A percentile compares a stretch with the other conserved stretches of the same genome.
Conservation (phyloP, 2,329 filamentous ascomycete species). For the Cadophora malorum region DNA sequence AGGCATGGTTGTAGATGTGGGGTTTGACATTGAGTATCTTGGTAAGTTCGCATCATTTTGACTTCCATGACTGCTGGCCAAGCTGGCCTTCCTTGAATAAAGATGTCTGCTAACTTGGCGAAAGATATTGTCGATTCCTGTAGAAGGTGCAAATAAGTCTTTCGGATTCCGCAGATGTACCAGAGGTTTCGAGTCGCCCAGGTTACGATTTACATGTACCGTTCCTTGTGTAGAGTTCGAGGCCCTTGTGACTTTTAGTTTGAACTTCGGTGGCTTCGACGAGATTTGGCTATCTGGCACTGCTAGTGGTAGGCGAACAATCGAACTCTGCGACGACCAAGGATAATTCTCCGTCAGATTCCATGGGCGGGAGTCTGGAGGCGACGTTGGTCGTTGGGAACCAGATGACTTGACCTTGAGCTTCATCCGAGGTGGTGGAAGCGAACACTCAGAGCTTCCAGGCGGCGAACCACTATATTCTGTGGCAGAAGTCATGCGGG, state of each 20-base stretch:
- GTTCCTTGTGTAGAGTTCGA: slow-evolving; percentile 42
- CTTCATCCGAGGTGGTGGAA: slow-evolving; percentile 38
- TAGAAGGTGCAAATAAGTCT: slow-evolving; percentile 44
- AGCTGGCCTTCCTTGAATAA: slow-evolving; percentile 38
- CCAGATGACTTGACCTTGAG: slow-evolving; percentile 36
- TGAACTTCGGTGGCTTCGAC: slow-evolving; percentile 39
- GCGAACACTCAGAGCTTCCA: slow-evolving; percentile 4
- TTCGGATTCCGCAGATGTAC: slow-evolving; percentile 40
- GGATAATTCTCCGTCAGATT: slow-evolving; percentile 39
- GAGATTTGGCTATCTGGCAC: slow-evolving; percentile 15
- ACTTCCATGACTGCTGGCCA: slow-evolving; percentile 30
- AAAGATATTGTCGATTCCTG: slow-evolving; percentile 43
- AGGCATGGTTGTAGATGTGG: slow-evolving; percentile 6
- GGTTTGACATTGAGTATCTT: slow-evolving; percentile 15
- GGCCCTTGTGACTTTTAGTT: slow-evolving; percentile 41
- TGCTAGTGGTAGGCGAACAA: slow-evolving; percentile 21
- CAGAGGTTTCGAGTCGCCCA: slow-evolving; percentile 30
- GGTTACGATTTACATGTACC: slow-evolving; percentile 40
- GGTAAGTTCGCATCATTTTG: slow-evolving; percentile 19
- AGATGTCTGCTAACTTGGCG: slow-evolving; percentile 41
- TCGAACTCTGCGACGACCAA: slow-evolving; percentile 32
- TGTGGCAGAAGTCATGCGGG: slow-evolving; percentile 6
- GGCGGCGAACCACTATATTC: not conserved
- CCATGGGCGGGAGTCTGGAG: slow-evolving; percentile 32
- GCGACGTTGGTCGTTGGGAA: slow-evolving; percentile 29